These are phyloP conservation scores for Gloeostereum incarnatum DNA, from an alignment of 768 basidiomycete species.

Conservation along the genomic window DNA sequence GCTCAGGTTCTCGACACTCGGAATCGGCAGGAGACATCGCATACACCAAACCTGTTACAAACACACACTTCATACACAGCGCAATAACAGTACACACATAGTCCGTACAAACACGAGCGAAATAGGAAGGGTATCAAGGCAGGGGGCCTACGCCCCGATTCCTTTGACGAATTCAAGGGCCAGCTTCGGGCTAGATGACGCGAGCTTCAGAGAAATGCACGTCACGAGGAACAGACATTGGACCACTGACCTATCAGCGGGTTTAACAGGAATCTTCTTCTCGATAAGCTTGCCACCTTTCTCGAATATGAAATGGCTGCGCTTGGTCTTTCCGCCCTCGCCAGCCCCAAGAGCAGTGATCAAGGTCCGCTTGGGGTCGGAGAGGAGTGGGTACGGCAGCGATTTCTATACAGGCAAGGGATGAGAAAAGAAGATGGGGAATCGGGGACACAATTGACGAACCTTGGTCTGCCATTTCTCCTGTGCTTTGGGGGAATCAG, in stretches of 20 bases:
- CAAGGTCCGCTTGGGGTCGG: constrained; percentile 76
- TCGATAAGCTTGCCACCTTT: constrained; percentile 82
- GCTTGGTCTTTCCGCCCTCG: constrained; percentile 73
- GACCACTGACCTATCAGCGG: constrained; percentile 62
- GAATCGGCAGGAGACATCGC: too few relatives aligned
- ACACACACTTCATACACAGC: too few relatives aligned
- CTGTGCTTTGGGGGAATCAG: constrained; percentile 67
- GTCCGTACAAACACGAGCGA: too few relatives aligned
- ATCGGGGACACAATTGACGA: constrained; percentile 9
- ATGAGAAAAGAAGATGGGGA: background rate
- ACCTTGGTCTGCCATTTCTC: constrained; percentile 85
- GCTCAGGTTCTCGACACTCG: too few relatives aligned
- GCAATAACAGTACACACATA: too few relatives aligned
- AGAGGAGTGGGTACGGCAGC: constrained; percentile 79
- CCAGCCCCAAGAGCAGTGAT: constrained; percentile 79
- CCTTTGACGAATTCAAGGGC: constrained; percentile 65
- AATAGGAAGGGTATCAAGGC: too few relatives aligned
- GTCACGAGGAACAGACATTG: background rate
- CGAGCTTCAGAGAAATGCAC: background rate
- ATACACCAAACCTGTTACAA: too few relatives aligned
- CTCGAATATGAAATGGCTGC: constrained; percentile 91
- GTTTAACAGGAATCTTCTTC: constrained; percentile 79
- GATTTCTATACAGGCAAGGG: constrained; percentile 45
- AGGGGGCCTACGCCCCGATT: too few relatives aligned
- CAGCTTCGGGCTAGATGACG: constrained; percentile 39